Base-by-base conservation (phyloP, 2,329 filamentous ascomycete genomes). In the Cladosporium oxysporum region DNA sequence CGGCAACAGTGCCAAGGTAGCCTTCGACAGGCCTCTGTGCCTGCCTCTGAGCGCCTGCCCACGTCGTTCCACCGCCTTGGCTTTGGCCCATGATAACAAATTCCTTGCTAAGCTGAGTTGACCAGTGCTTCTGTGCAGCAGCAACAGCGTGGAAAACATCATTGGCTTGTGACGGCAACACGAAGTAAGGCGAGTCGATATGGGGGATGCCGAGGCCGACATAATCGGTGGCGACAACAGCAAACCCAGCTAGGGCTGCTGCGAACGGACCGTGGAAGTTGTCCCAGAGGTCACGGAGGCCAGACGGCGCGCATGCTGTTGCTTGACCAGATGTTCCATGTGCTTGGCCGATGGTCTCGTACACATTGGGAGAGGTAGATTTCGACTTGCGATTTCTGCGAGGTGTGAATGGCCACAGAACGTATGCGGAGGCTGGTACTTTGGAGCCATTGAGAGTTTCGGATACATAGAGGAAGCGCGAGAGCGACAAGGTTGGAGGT, bases 11-110 rank as follows among this genome's bases (percentile, higher is more conserved):
- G 7, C 80, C 80, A 2, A 78, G 71, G 59, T 79, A 82, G 0
- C 79, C 80, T 0, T 72, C 60, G 0, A 77, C 68, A 37, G 77
- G 61, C 31, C 31, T 53, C 60, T 63, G 18, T 6, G 44, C 63
- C 57, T 66, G 61, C 31, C 74, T 69, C 50, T 80, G 71, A 3
- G 79, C 78, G 23, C 75, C 68, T 5, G 73, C 72, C 83, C 83
- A 85, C 0, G 79, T 78, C 1, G 76, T 78, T 1, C 75, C 76
- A 7, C 81, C 82, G 28, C 83, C 83, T 71, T 84, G 80, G 5
- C 78, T 82, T 67, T 83, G 80, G 5, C 82, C 82, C 69, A 83
- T 77, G 21, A 78, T 73, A 21, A 83, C 80, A 64, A 83, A 85
- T 0, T 77, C 69, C 0, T 71, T 73, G 1, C 81, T 71, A 1